A percentile compares a stretch with the other conserved stretches of the same genome.
Evolutionary conservation across 2,329 filamentous ascomycete species (phyloP).

Genomic region (Ophiostoma himal-ulmi): DNA sequence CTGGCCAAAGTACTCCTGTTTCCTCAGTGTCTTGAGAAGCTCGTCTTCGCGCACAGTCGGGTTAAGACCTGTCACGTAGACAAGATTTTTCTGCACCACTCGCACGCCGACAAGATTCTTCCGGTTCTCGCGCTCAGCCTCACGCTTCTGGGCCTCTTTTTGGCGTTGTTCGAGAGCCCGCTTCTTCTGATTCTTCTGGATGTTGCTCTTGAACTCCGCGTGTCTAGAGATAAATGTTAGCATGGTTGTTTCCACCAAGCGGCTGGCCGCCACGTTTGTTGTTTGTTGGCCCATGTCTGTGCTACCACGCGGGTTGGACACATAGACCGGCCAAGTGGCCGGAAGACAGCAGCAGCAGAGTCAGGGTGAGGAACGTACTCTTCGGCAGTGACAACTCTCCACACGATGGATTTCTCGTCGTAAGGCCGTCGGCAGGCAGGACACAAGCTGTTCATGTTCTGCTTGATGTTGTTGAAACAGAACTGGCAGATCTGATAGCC

Average conservation of each 20-base stretch:
- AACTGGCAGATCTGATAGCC: conserved; percentile 99
- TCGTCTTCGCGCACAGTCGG: conserved; percentile 90
- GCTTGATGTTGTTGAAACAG: conserved; percentile 99
- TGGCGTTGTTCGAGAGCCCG: conserved; percentile 76
- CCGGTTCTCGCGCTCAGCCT: conserved; percentile 89
- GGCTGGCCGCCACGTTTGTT: not conserved
- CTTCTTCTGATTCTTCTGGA: conserved; percentile 88
- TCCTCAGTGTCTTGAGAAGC: conserved; percentile 80
- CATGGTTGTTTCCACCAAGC: not conserved
- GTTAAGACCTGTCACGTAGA: conserved; percentile 92
- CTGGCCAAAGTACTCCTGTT: conserved; percentile 91
- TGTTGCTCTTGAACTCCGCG: conserved; percentile 68
- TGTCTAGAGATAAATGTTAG: conserved; percentile 44
- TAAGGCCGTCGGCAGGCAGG: conserved; percentile 95
- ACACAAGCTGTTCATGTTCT: conserved; percentile 93
- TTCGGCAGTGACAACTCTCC: conserved; percentile 89
- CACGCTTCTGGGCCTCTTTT: conserved; percentile 92
- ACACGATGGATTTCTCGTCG: conserved; percentile 94
- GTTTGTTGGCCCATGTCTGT: not conserved
- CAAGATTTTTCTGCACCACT: conserved; percentile 96
- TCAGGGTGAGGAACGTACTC: conserved; percentile 58
- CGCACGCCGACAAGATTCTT: conserved; percentile 94
- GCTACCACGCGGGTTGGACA: not conserved
- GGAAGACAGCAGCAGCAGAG: not conserved
- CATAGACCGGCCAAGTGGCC: too few relatives aligned